Evolutionary conservation across 2,329 filamentous ascomycete genomes (phyloP), one percentile per base, ranked within the genome.

Genomic region (Fusarium praegraminearum): DNA sequence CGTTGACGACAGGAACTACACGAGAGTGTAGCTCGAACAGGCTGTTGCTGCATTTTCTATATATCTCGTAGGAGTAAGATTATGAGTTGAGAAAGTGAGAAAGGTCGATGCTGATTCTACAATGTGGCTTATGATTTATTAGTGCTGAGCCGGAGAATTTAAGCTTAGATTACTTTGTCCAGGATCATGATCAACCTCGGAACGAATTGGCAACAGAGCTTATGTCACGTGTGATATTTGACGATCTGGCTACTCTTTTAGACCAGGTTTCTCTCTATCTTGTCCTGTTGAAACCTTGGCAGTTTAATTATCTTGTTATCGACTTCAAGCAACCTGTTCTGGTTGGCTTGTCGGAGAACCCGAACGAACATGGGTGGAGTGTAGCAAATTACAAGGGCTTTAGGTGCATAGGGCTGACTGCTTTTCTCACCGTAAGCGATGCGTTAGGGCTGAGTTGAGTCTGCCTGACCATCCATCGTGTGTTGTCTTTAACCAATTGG

Each of bases 401-500:
- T 18, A 22, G 13, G 18, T 15, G 35, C 20, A 30, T 56, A 63
- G 60, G 58, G 58, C 49, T 63, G 60, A 50, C 44, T 50, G 33
- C 18, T 40, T 40, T 40, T 13, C 36, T 56, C 7, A 32, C 44
- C n/a, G 44, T 46, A 32, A 46, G 44, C 36, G n/a, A 40, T 40
- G 12, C 24, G 13, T 46, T 46, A 33, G 35, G 13, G 24, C 11
- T 18, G 60, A 38, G 46, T 49, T 24, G 35, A 63, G 22, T 46
- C 38, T 56, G 24, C 47, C 57, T 47, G 47, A 44, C 16, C 50
- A 41, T 53, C 24, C 8, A 43, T 11, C 7, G 4, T 32, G 40
- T 24, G 28, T 18, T 52, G 20, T 6, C 43, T 20, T 33, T 55
- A 72, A 5, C 55, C n/a, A 51, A 76, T 72, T 2, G 73, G 71